phyloP scores from a whole-genome alignment of 805 yeast genomes.

The Alloascoidea africana region DNA sequence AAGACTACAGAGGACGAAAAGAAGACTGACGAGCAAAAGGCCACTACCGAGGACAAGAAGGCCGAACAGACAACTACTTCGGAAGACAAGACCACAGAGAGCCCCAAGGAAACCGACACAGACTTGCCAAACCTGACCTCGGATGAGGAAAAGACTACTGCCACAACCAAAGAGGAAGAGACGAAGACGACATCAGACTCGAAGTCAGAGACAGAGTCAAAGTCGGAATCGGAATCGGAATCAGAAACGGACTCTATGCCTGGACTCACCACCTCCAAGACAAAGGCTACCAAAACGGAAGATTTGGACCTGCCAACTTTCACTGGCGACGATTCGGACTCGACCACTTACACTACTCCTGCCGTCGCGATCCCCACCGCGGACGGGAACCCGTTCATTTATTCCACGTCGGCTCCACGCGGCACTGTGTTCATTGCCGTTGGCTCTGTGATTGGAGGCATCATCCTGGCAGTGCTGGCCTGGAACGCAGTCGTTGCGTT shows the following conservation, averaged over 20 bases:
- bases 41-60: neutral
- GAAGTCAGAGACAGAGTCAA: neutral
- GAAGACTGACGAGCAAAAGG: neutral
- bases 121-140: neutral
- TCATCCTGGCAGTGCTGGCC: conserved; percentile 31
- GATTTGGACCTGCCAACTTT: neutral
- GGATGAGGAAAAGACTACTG: neutral
- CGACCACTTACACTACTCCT: conserved; percentile 22
- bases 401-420: conserved; percentile 33
- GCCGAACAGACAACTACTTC: neutral
- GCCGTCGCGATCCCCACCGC: conserved; percentile 42
- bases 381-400: conserved; percentile 47
- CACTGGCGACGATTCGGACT: neutral
- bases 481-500: conserved; percentile 37
- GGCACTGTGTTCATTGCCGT: conserved; percentile 80
- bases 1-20: neutral
- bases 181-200: neutral
- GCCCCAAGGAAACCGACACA: neutral
- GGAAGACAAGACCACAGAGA: neutral
- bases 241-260: neutral
- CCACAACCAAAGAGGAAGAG: neutral
- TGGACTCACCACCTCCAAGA: neutral
- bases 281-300: neutral
- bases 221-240: neutral
- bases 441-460: conserved; percentile 51